Percentiles rank a stretch among this genome's conserved stretches.
phyloP scores from a whole-genome alignment of 352 stramenopile genomes.

The Plasmopara muralis region DNA sequence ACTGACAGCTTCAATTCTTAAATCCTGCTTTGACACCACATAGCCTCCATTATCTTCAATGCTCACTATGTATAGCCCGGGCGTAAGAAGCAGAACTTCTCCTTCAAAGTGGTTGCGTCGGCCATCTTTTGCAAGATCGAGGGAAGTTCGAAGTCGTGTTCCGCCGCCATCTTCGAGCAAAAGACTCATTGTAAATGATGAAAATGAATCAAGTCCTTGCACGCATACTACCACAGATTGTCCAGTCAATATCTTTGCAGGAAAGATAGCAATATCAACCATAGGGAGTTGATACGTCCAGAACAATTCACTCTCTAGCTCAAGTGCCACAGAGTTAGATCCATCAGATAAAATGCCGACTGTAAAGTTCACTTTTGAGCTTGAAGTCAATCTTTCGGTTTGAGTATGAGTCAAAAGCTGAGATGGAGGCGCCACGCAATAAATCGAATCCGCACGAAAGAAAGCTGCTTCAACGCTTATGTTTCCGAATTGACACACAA shows the following conservation, averaged over 20 bases:
- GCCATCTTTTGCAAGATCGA: conserved; percentile 3
- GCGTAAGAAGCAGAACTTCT: neutral
- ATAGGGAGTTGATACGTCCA: conserved; percentile 23
- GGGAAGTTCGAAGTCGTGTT: neutral
- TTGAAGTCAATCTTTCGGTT: neutral
- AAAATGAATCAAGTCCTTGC: conserved; percentile 6
- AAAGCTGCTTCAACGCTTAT: conserved; percentile 7
- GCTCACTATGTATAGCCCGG: conserved; percentile 7
- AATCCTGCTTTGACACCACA: neutral
- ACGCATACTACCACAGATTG: conserved; percentile 1
- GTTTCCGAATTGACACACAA: conserved; percentile 22
- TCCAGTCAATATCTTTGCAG: conserved; percentile 3
- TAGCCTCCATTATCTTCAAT: conserved; percentile 15
- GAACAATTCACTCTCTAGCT: conserved; percentile 4
- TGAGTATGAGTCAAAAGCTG: conserved; percentile 1
- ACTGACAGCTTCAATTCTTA: conserved; percentile 3
- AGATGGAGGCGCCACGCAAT: conserved; percentile 26
- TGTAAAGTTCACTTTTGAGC: conserved; percentile 3
- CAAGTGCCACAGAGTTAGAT: neutral
- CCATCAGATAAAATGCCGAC: neutral
- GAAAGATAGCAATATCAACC: conserved; percentile 5
- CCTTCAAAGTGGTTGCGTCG: conserved; percentile 1
- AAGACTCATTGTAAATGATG: conserved; percentile 9
- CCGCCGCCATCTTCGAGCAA: neutral
- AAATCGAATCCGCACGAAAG: conserved; percentile 9